Evolutionary conservation across 148 eudicot genomes (phyloP).

Genomic region (Euryodendron excelsum): DNA sequence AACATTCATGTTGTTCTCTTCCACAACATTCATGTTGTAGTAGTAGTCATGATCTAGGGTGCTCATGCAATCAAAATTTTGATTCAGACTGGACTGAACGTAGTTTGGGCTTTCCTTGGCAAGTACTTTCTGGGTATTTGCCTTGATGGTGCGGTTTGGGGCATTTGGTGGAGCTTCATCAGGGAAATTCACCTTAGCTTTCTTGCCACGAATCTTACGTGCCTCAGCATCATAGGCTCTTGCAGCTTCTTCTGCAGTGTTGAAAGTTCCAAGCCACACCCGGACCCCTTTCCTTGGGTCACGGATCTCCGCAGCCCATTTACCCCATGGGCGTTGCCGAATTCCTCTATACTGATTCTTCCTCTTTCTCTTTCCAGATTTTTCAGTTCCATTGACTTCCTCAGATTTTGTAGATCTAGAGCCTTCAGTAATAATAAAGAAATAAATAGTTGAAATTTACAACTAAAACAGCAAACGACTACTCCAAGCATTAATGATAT

Average conservation of each 20-base stretch:
- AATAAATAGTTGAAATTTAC: slow-evolving; percentile 3
- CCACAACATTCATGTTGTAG: slow-evolving; percentile 37
- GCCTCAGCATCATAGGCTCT: slow-evolving; percentile 98
- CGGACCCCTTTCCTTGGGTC: slow-evolving; percentile 94
- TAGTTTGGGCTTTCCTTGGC: slow-evolving; percentile 25
- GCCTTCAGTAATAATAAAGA: slow-evolving; percentile 30
- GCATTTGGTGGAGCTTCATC: slow-evolving; percentile 36
- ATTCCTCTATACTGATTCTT: slow-evolving; percentile 94
- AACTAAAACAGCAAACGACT: neutral
- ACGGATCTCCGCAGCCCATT: slow-evolving; percentile 99
- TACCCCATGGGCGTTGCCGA: slow-evolving; percentile 99
- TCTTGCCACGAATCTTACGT: slow-evolving; percentile 83
- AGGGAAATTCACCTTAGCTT: slow-evolving; percentile 96
- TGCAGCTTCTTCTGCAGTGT: slow-evolving; percentile 99
- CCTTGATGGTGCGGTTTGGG: slow-evolving; percentile 42
- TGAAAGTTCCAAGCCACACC: slow-evolving; percentile 98
- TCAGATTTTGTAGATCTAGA: slow-evolving; percentile 31
- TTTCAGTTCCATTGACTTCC: slow-evolving; percentile 50
- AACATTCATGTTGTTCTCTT: slow-evolving; percentile 52
- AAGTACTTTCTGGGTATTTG: slow-evolving; percentile 30
- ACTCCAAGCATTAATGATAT: too few relatives aligned
- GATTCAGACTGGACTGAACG: slow-evolving; percentile 33
- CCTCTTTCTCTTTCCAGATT: slow-evolving; percentile 72
- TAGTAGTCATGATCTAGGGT: slow-evolving; percentile 23
- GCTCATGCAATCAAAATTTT: slow-evolving; percentile 29